Percentiles rank a stretch among this genome's conserved stretches.
Conservation (phyloP, 257 asterid species). For the Solanum chilense region DNA sequence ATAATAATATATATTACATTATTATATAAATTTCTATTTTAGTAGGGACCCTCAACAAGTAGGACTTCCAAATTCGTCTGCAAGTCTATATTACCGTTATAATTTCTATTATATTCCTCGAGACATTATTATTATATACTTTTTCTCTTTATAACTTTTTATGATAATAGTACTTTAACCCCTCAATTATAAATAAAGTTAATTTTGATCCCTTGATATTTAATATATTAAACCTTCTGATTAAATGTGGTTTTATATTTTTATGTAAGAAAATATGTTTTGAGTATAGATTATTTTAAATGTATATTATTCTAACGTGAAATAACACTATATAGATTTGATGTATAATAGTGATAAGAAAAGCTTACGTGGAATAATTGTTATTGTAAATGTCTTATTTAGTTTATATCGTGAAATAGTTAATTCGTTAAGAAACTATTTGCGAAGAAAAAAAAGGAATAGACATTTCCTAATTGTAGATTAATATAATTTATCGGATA, state of each 20-base stretch:
- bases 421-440: background rate
- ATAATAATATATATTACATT: background rate
- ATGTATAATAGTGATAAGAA: background rate
- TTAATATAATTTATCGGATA: background rate
- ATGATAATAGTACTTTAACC: background rate
- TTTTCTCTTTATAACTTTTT: background rate
- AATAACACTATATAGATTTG: background rate
- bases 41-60: conserved; percentile 3
- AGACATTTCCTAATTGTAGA: background rate
- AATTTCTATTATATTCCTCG: background rate
- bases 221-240: background rate
- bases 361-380: background rate
- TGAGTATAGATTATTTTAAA: background rate
- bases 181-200: background rate
- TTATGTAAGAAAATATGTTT: background rate
- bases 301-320: background rate
- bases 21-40: background rate
- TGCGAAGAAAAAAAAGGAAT: background rate
- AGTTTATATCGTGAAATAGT: background rate
- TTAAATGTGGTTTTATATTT: background rate
- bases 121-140: background rate
- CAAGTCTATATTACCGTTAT: conserved; percentile 73
- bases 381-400: background rate
- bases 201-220: background rate
- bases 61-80: conserved; percentile 16